phyloP scores from a whole-genome alignment of 2,329 filamentous ascomycete species.

The Curvularia lunata region DNA sequence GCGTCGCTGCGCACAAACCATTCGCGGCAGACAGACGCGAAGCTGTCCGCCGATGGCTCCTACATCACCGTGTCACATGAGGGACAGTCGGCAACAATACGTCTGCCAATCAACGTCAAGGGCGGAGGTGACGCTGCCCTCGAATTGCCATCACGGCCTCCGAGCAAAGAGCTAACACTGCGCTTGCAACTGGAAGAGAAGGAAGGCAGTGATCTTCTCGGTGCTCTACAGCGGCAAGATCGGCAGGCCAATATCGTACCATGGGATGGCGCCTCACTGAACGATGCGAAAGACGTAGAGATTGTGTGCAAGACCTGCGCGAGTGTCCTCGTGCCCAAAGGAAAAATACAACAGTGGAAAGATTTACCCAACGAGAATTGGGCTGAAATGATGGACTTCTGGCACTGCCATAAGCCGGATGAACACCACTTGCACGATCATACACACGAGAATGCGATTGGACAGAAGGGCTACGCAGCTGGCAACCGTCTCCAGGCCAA shows the following conservation, averaged over 20 bases:
- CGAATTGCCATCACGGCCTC: constrained; percentile 55
- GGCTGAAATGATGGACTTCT: constrained; percentile 99
- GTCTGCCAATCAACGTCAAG: constrained; percentile 55
- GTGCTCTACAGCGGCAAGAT: constrained; percentile 36
- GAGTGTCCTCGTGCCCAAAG: constrained; percentile 24
- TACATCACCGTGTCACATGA: constrained; percentile 56
- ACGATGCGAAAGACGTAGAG: constrained; percentile 24
- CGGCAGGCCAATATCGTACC: constrained; percentile 50
- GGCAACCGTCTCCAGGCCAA: constrained; percentile 73
- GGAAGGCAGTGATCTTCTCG: constrained; percentile 40
- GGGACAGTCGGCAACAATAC: constrained; percentile 52
- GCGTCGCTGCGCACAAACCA: constrained; percentile 57
- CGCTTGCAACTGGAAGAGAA: constrained; percentile 60
- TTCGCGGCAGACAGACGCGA: constrained; percentile 52
- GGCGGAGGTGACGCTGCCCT: constrained; percentile 55
- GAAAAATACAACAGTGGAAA: constrained; percentile 69
- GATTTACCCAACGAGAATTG: constrained; percentile 95
- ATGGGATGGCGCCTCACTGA: constrained; percentile 52
- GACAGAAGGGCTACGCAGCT: constrained; percentile 76
- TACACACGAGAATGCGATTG: constrained; percentile 39
- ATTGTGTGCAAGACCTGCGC: constrained; percentile 40
- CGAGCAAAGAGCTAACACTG: constrained; percentile 60
- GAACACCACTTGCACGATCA: constrained; percentile 64
- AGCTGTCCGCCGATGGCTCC: constrained; percentile 53
- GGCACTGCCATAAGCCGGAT: constrained; percentile 95